A percentile compares a stretch with the other conserved stretches of the same genome.
phyloP scores from a whole-genome alignment of 768 basidiomycete species.

The Agaricus sinodeliciosus region DNA sequence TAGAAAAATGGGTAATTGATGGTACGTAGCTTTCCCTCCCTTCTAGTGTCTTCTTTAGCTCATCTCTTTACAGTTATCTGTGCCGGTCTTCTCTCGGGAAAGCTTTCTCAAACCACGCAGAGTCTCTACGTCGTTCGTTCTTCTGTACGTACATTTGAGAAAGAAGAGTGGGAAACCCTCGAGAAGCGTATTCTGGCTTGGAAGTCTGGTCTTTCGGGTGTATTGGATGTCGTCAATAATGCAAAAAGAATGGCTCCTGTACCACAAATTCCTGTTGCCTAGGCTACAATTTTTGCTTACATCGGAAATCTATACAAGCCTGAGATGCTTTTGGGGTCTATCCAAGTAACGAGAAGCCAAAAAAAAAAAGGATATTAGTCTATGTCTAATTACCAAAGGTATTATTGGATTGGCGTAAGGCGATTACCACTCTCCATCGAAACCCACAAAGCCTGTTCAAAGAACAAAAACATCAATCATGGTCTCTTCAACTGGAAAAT shows the following conservation, averaged over 20 bases:
- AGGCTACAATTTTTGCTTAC: constrained; percentile 11
- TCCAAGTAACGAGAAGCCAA: background rate
- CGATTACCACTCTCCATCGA: constrained; percentile 77
- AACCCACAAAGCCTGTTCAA: constrained; percentile 66
- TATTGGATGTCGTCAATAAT: constrained; percentile 62
- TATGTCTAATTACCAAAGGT: background rate
- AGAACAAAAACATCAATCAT: constrained; percentile 4
- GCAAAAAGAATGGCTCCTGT: constrained; percentile 41
- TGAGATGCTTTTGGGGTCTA: background rate
- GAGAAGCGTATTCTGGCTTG: constrained; percentile 71
- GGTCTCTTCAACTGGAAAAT: background rate
- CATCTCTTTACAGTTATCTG: constrained; percentile 58
- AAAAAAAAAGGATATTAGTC: background rate
- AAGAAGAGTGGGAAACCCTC: constrained; percentile 73
- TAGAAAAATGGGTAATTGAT: constrained; percentile 87
- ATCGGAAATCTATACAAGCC: background rate
- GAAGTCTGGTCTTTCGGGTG: constrained; percentile 64
- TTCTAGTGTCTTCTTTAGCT: background rate
- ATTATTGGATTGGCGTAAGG: background rate
- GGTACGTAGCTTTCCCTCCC: constrained; percentile 34
- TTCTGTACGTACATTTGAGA: constrained; percentile 68
- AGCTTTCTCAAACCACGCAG: constrained; percentile 76
- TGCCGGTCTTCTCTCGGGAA: constrained; percentile 69
- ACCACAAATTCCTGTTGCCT: constrained; percentile 22
- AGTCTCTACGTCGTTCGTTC: constrained; percentile 69